These are phyloP conservation scores for Chlorella variabilis DNA, from an alignment of 163 green algal species.

Conservation along the genomic window DNA sequence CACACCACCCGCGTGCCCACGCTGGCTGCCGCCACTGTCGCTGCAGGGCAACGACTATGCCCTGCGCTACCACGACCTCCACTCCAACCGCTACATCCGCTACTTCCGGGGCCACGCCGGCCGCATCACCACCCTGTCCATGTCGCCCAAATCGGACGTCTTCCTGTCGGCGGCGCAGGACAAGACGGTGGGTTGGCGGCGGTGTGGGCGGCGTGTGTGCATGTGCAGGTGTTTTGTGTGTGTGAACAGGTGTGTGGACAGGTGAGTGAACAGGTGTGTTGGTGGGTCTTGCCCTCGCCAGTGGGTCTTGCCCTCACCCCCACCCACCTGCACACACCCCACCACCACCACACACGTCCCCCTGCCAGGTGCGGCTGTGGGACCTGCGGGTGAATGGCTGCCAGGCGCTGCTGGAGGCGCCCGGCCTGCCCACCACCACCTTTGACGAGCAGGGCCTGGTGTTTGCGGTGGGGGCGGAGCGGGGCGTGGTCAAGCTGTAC, in stretches of 20 bases:
- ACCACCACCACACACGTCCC: neutral
- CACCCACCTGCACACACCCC: neutral
- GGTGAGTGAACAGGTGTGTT: no score
- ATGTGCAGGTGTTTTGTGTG: neutral
- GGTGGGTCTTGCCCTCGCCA: neutral
- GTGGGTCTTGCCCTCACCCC: no score
- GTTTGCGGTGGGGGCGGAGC: conserved; percentile 86
- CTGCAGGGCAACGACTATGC: conserved; percentile 64
- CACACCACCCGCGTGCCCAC: no score
- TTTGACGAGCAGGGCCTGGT: conserved; percentile 94
- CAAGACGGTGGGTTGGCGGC: conserved; percentile 54
- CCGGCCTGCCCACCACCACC: conserved; percentile 71
- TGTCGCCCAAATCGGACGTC: conserved; percentile 86
- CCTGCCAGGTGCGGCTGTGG: conserved; percentile 68
- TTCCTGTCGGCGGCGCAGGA: conserved; percentile 86
- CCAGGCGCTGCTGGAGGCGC: conserved; percentile 73
- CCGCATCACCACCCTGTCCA: conserved; percentile 79
- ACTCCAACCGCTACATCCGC: conserved; percentile 79
- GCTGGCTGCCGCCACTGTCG: neutral
- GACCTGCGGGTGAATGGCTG: conserved; percentile 58
- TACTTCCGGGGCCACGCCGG: conserved; percentile 86
- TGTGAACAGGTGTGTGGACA: no score
- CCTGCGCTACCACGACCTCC: conserved; percentile 86
- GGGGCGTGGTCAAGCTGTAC: conserved; percentile 93
- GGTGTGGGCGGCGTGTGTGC: neutral